These are phyloP conservation scores for Aureobasidium lini DNA, from an alignment of 2,329 filamentous ascomycete species.

Conservation along the genomic window DNA sequence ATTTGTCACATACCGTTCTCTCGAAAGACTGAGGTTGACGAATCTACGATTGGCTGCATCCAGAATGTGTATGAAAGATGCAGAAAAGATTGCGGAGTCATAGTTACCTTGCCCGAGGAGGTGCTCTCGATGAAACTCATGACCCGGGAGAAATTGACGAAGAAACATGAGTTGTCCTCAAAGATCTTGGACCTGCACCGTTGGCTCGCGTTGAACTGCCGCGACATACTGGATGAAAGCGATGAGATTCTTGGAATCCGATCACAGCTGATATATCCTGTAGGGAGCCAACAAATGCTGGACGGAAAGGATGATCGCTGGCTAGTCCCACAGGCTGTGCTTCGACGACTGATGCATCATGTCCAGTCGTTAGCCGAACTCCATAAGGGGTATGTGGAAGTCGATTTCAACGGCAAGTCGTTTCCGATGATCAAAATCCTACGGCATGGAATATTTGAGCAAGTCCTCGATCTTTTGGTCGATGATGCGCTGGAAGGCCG, in stretches of 20 bases:
- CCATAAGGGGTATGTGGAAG: constrained; percentile 44
- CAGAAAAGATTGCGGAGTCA: constrained; percentile 40
- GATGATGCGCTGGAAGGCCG: constrained; percentile 28
- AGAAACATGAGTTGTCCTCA: constrained; percentile 36
- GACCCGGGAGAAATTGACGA: constrained; percentile 49
- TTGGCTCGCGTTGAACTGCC: constrained; percentile 42
- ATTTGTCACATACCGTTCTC: constrained; percentile 54
- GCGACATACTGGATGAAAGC: constrained; percentile 60
- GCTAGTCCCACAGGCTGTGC: constrained; percentile 30
- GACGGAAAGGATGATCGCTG: constrained; percentile 36
- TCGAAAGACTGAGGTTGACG: constrained; percentile 37
- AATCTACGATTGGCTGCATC: constrained; percentile 27
- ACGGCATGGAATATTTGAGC: constrained; percentile 29
- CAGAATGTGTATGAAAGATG: constrained; percentile 36
- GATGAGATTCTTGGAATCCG: constrained; percentile 36
- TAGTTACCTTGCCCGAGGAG: constrained; percentile 57
- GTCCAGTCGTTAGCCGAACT: constrained; percentile 28
- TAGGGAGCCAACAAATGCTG: constrained; percentile 32
- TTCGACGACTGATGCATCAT: constrained; percentile 25
- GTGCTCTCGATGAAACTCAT: constrained; percentile 58
- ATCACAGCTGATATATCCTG: constrained; percentile 40
- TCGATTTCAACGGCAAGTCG: constrained; percentile 34
- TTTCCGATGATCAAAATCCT: constrained; percentile 55
- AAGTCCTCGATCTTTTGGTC: constrained; percentile 25
- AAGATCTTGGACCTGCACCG: constrained; percentile 46